Conservation (phyloP, 441 rosid species). For the Eruca vesicaria region DNA sequence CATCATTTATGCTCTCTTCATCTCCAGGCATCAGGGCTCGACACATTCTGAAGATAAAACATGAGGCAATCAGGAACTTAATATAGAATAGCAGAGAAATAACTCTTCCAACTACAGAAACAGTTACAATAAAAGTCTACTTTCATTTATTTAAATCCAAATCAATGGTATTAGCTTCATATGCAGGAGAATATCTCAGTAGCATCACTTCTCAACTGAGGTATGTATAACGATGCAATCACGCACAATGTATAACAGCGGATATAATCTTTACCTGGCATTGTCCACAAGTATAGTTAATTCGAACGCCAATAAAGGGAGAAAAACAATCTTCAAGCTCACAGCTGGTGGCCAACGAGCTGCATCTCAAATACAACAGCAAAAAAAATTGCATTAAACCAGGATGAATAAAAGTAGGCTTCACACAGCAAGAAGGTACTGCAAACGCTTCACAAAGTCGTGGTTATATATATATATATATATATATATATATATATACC, state of each 20-base stretch:
- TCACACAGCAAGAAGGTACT: not conserved
- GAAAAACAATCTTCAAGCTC: constrained; percentile 85
- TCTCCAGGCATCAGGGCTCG: constrained; percentile 96
- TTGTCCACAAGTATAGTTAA: constrained; percentile 76
- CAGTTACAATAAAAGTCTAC: not conserved
- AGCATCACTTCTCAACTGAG: not conserved
- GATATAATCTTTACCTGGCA: constrained; percentile 58
- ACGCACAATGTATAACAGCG: not conserved
- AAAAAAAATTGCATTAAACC: not conserved
- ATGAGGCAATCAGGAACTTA: not conserved
- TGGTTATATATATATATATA: no score
- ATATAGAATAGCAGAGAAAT: not conserved
- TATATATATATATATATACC: no score
- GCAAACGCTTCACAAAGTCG: no score
- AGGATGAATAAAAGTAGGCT: not conserved
- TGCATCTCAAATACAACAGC: constrained; percentile 30
- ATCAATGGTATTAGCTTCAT: not conserved
- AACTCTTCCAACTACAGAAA: not conserved
- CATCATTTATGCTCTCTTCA: constrained; percentile 84
- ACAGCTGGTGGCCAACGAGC: constrained; percentile 62
- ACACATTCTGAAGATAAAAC: constrained; percentile 71
- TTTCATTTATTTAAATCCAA: not conserved
- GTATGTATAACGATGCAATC: not conserved
- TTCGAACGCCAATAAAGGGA: constrained; percentile 86
- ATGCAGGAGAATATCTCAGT: not conserved